Evolutionary conservation across 2,329 filamentous ascomycete genomes (phyloP).

Genomic region (Fusarium tuaranense): DNA sequence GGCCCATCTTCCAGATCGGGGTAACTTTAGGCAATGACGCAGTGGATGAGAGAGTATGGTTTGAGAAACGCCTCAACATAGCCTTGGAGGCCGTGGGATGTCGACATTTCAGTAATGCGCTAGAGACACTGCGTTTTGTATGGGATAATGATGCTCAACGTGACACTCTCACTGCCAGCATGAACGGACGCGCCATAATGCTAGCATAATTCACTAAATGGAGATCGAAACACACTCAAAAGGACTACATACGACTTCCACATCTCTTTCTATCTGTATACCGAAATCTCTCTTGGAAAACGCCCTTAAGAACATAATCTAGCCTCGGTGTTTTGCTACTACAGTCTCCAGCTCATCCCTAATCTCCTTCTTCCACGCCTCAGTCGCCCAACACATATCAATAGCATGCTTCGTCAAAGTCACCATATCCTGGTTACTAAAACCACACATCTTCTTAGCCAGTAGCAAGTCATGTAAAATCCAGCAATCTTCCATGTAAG

Average conservation of each 20-base stretch:
- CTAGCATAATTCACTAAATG: background rate
- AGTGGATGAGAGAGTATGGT: background rate
- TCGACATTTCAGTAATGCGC: constrained; percentile 26
- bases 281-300: background rate
- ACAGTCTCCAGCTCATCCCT: background rate
- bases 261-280: background rate
- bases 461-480: constrained; percentile 52
- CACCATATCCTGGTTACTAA: constrained; percentile 52
- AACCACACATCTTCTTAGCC: constrained; percentile 41
- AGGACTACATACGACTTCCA: background rate
- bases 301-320: background rate
- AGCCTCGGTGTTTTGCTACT: background rate
- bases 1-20: constrained; percentile 14
- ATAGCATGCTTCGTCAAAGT: constrained; percentile 55
- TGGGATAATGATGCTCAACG: background rate
- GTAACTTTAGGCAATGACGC: background rate
- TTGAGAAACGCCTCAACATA: background rate
- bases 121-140: background rate
- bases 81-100: constrained; percentile 9
- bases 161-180: background rate
- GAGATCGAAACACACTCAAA: background rate
- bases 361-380: background rate
- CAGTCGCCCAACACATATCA: constrained; percentile 59
- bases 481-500: constrained; percentile 74
- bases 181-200: constrained; percentile 9